Conservation (phyloP, 2,329 filamentous ascomycete genomes). For the Epichloe festucae region DNA sequence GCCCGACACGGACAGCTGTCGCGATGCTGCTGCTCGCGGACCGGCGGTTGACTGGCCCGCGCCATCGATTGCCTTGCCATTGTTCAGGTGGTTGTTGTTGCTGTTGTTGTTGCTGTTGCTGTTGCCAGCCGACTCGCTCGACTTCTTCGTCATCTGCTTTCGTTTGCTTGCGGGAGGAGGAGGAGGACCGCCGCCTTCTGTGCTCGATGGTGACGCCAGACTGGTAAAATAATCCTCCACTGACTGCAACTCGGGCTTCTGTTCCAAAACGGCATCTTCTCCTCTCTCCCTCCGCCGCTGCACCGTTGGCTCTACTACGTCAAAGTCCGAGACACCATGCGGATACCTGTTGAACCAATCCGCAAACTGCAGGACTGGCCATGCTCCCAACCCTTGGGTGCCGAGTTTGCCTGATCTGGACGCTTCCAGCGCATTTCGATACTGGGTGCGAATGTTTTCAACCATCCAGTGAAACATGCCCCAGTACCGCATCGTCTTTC, state of each 20-base stretch:
- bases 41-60: conserved; percentile 8
- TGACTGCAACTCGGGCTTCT: conserved; percentile 81
- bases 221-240: conserved; percentile 90
- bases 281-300: conserved; percentile 61
- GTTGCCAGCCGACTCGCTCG: conserved; percentile 6
- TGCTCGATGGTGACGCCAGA: conserved; percentile 50
- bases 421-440: conserved; percentile 73
- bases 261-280: conserved; percentile 78
- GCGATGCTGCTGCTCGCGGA: too few species aligned
- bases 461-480: conserved; percentile 97
- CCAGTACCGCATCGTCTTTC: conserved; percentile 96
- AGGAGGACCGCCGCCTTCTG: conserved; percentile 21
- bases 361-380: conserved; percentile 79
- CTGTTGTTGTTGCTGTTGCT: too few species aligned
- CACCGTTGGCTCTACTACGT: conserved; percentile 65
- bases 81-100: too few species aligned
- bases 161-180: conserved; percentile 18
- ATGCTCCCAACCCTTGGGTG: conserved; percentile 33
- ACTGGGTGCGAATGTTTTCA: conserved; percentile 82
- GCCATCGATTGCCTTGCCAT: conserved; percentile 1
- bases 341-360: conserved; percentile 97
- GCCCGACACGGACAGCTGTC: conserved; percentile 19
- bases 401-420: conserved; percentile 50
- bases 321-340: conserved; percentile 72
- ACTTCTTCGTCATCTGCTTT: conserved; percentile 26